A percentile compares a stretch with the other conserved stretches of the same genome.
Conservation (phyloP, 2,329 filamentous ascomycete species). For the Bipolaris gigantea region DNA sequence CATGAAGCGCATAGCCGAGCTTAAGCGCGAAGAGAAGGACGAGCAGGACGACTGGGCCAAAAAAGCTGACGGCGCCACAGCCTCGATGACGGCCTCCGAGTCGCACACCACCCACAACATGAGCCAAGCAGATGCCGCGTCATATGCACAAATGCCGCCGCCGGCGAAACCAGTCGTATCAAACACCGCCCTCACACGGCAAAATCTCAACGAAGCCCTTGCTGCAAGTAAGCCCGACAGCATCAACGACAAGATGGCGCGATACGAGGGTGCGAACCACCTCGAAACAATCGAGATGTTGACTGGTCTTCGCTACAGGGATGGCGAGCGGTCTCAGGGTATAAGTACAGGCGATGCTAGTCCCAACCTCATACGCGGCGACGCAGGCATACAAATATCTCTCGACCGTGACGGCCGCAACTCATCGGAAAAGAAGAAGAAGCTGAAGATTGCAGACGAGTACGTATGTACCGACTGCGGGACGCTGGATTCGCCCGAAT, state of each 20-base stretch:
- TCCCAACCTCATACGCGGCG: conserved; percentile 78
- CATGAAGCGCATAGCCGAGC: conserved; percentile 78
- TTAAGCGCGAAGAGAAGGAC: conserved; percentile 82
- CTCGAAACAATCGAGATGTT: conserved; percentile 91
- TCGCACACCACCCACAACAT: conserved; percentile 46
- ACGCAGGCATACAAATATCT: conserved; percentile 83
- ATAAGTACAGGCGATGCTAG: conserved; percentile 85
- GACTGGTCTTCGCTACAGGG: conserved; percentile 82
- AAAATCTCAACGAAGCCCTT: conserved; percentile 75
- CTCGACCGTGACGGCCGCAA: conserved; percentile 71
- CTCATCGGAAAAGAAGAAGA: conserved; percentile 79
- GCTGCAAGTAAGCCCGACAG: conserved; percentile 70
- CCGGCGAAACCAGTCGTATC: conserved; percentile 64
- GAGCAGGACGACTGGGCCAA: conserved; percentile 69
- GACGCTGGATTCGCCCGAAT: conserved; percentile 91
- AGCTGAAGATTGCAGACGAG: conserved; percentile 78
- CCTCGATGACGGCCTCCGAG: conserved; percentile 49
- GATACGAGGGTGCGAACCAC: conserved; percentile 72
- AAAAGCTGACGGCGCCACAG: conserved; percentile 53
- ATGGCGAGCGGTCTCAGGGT: conserved; percentile 84
- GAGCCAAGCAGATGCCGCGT: conserved; percentile 37
- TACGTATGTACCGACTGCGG: conserved; percentile 96
- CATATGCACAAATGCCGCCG: conserved; percentile 63
- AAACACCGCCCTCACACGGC: conserved; percentile 72
- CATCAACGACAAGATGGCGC: conserved; percentile 81